Evolutionary conservation across 495 filamentous ascomycete species (phyloP).

Genomic region (Bombardia bombarda): DNA sequence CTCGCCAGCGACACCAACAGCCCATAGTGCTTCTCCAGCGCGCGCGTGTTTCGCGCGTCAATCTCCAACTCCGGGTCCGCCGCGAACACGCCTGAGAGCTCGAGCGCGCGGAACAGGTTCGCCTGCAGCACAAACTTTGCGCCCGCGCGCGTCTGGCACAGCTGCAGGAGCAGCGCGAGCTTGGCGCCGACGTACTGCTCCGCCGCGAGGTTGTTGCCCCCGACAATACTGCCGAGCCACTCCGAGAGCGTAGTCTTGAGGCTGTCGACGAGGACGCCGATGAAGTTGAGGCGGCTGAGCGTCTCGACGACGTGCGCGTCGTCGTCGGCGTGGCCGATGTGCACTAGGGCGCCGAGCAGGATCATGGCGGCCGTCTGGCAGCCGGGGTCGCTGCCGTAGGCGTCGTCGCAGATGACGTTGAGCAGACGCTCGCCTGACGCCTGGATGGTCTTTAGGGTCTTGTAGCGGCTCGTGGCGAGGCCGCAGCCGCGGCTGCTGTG

Average conservation of each 20-base stretch:
- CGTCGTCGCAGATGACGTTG: slow-evolving; percentile 88
- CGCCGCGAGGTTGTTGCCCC: slow-evolving; percentile 11
- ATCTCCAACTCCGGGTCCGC: slow-evolving; percentile 75
- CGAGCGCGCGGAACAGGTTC: slow-evolving; percentile 79
- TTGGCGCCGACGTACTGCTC: slow-evolving; percentile 64
- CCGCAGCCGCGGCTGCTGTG: slow-evolving; percentile 7
- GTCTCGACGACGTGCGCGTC: slow-evolving; percentile 63
- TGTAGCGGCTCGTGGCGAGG: slow-evolving; percentile 42
- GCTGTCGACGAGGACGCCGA: slow-evolving; percentile 78
- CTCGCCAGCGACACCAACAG: slow-evolving; percentile 74
- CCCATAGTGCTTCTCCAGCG: slow-evolving; percentile 72
- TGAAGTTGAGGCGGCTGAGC: slow-evolving; percentile 79
- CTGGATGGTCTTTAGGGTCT: slow-evolving; percentile 69
- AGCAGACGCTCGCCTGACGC: slow-evolving; percentile 68
- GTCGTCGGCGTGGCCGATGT: slow-evolving; percentile 47
- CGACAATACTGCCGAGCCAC: slow-evolving; percentile 21
- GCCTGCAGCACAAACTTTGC: slow-evolving; percentile 76
- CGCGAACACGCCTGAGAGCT: slow-evolving; percentile 72
- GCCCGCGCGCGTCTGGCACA: slow-evolving; percentile 71
- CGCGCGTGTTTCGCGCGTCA: slow-evolving; percentile 46
- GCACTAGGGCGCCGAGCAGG: slow-evolving; percentile 61
- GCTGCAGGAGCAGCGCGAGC: slow-evolving; percentile 72
- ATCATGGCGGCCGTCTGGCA: slow-evolving; percentile 80
- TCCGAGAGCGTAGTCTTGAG: slow-evolving; percentile 66
- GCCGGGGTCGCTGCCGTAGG: slow-evolving; percentile 69